Percentiles rank a stretch among this genome's conserved stretches.
Evolutionary conservation across 371 early-diverging fungal species (phyloP).

Genomic region (Mortierella sp.): DNA sequence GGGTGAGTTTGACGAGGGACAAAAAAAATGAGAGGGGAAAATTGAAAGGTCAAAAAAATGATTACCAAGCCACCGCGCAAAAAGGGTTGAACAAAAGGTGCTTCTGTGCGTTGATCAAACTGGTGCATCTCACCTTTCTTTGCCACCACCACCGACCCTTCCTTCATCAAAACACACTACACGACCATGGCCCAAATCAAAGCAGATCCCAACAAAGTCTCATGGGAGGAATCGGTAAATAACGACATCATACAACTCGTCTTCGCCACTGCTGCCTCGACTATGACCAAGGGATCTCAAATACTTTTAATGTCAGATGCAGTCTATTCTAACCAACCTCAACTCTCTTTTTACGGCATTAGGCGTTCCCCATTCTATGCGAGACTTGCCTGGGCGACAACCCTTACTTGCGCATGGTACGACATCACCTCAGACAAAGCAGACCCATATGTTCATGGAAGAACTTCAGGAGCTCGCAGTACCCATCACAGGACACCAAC

Average conservation of each 20-base stretch:
- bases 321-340: neutral
- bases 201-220: slow-evolving; percentile 79
- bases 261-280: neutral
- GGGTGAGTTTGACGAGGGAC: neutral
- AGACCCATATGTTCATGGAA: neutral
- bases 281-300: neutral
- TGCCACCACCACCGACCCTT: too few relatives aligned
- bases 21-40: neutral
- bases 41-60: neutral
- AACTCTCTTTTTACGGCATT: slow-evolving; percentile 11
- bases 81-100: neutral
- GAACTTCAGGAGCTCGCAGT: too few relatives aligned
- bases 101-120: neutral
- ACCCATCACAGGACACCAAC: neutral
- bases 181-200: slow-evolving; percentile 68
- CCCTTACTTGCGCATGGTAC: slow-evolving; percentile 97
- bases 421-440: neutral
- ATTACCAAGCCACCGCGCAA: slow-evolving; percentile 1
- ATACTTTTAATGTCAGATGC: neutral
- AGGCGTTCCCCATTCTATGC: slow-evolving; percentile 93
- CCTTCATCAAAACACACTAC: neutral
- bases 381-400: slow-evolving; percentile 98
- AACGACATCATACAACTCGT: neutral
- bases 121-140: neutral
- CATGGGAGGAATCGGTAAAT: slow-evolving; percentile 78